Base-by-base conservation (phyloP, 2,329 filamentous ascomycete genomes). In the Aspergillus sp. region DNA sequence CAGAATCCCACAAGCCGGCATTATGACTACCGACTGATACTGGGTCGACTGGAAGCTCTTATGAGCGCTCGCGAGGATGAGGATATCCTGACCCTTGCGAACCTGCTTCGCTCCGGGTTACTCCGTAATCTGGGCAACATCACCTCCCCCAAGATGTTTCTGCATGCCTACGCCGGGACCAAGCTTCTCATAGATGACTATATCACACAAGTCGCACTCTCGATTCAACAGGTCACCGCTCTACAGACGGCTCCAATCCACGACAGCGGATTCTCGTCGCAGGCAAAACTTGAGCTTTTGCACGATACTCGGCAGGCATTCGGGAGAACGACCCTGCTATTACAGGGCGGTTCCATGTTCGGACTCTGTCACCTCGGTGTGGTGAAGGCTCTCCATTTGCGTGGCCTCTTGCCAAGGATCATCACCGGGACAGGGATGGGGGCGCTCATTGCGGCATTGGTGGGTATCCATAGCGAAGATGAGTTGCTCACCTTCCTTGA, bases 171-270 rank as follows among this genome's bases (percentile, higher is more conserved):
- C 72, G 89, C 90, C 1, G 93, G 93, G 15, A 97, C 93, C 1
- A 97, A 97, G 74, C 85, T 91, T 56, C 79, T 97, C 51, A 96
- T 97, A 63, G 92, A 97, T 72, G 91, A 96, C 75, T 97, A 97
- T 72, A 89, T 96, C 63, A 88, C 89, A 0, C 88, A 94, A 71
- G 89, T 96, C 38, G 90, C 90, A n/a, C 85, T 90, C 60, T 89
- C 91, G 1, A 87, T 97, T 57, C 86, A 91, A 62, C 89, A 93
- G 70, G 88, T 97, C 39, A 88, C 88, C 28, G 79, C 80, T 19
- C 82, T 91, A 55, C 87, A 89, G 19, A 89, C 86, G 0, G 81
- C 81, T 17, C 80, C 82, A 0, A 78, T 69, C 74, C 72, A 80
- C 53, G 77, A 78, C 13, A 78, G 73, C 60, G 81, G 81, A 4